Percentiles rank a stretch among this genome's conserved stretches.
Conservation (phyloP, 495 filamentous ascomycete genomes). For the Aspergillus ostianus region DNA sequence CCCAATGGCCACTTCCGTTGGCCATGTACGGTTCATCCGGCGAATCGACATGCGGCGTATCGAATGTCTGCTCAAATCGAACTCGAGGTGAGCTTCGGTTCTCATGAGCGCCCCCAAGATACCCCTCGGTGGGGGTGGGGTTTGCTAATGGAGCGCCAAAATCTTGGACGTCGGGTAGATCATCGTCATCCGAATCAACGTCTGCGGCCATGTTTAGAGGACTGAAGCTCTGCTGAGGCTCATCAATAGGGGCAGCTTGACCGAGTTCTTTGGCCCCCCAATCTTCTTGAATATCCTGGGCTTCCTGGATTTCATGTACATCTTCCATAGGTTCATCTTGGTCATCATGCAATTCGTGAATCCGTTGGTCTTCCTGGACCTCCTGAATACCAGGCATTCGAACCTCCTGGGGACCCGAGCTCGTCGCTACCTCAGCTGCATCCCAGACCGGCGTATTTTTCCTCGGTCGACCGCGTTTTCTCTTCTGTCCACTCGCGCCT, state of each 20-base stretch:
- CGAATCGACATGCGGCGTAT: slow-evolving; percentile 31
- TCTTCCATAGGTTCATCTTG: not conserved
- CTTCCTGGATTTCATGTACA: not conserved
- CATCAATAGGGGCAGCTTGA: slow-evolving; percentile 10
- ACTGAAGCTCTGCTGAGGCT: slow-evolving; percentile 20
- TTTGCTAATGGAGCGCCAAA: slow-evolving; percentile 25
- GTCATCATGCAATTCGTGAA: not conserved
- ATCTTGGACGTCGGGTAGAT: slow-evolving; percentile 10
- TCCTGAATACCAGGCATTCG: not conserved
- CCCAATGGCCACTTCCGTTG: slow-evolving; percentile 29
- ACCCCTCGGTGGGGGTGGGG: slow-evolving; percentile 22
- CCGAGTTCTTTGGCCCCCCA: not conserved
- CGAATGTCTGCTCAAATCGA: slow-evolving; percentile 21
- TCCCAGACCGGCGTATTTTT: slow-evolving; percentile 33
- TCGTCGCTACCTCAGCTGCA: slow-evolving; percentile 4
- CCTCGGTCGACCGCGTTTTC: slow-evolving; percentile 40
- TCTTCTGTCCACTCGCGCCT: slow-evolving; percentile 25
- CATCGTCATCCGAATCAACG: slow-evolving; percentile 22
- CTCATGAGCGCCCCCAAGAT: slow-evolving; percentile 3
- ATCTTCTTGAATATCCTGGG: not conserved
- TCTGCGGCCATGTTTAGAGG: slow-evolving; percentile 28
- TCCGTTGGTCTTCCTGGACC: not conserved
- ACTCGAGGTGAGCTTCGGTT: slow-evolving; percentile 14
- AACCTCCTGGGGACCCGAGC: not conserved
- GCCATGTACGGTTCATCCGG: slow-evolving; percentile 32